Conservation (phyloP, 176 grass and related monocot genomes). For the Carex myosuroides region DNA sequence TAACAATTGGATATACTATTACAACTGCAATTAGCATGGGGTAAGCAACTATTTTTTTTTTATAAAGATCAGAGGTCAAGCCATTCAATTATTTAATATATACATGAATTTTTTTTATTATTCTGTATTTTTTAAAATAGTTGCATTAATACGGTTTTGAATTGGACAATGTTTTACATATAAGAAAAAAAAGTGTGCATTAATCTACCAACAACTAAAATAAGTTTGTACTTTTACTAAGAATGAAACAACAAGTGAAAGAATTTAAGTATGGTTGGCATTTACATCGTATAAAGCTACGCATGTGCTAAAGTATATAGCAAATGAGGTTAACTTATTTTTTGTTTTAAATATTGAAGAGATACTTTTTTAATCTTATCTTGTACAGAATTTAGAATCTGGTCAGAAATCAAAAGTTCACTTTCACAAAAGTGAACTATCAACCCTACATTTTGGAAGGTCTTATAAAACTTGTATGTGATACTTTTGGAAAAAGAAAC, state of each 20-base stretch:
- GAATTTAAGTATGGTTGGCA: no score
- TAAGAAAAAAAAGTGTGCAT: background rate
- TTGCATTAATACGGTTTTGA: background rate
- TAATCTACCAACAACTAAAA: background rate
- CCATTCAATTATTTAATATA: no score
- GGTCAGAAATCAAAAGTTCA: background rate
- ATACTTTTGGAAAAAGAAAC: background rate
- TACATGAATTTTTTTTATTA: no score
- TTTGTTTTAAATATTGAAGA: background rate
- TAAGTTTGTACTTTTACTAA: background rate
- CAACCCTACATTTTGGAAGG: constrained; percentile 15
- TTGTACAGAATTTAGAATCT: constrained; percentile 5
- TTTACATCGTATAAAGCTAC: background rate
- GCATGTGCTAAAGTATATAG: background rate
- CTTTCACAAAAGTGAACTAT: background rate
- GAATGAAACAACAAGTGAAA: background rate
- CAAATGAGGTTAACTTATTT: background rate
- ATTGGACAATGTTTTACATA: background rate
- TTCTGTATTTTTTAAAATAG: background rate
- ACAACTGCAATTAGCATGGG: constrained; percentile 97
- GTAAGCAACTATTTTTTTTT: constrained; percentile 23
- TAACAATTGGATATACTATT: constrained; percentile 86
- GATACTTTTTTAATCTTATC: background rate
- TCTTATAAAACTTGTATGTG: background rate
- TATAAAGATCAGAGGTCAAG: no score